phyloP scores from a whole-genome alignment of 345 rosid species.

The Angophora floribunda region DNA sequence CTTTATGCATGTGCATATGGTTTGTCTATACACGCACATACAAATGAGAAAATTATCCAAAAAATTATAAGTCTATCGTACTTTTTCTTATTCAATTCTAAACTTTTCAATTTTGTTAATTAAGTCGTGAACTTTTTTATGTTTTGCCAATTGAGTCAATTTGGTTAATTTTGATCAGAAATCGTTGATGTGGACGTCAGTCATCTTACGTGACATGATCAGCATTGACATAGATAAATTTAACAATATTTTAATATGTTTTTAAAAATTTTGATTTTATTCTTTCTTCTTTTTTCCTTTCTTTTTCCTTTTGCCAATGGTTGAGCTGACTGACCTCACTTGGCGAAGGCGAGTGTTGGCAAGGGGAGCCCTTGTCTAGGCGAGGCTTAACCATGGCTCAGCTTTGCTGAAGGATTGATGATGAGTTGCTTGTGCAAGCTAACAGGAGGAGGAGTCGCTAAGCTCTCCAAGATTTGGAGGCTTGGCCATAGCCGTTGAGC shows the following conservation, averaged over 20 bases:
- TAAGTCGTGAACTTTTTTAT: not conserved
- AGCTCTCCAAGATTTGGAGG: not conserved
- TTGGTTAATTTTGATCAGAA: no score
- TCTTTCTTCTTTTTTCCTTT: not conserved
- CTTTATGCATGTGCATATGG: not conserved
- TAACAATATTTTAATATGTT: no score
- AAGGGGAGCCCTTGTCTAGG: not conserved
- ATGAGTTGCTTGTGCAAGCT: not conserved
- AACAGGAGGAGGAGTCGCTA: not conserved
- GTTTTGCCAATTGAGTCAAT: not conserved
- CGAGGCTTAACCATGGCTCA: not conserved
- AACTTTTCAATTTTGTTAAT: not conserved
- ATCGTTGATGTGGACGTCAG: not conserved
- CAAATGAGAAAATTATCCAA: not conserved
- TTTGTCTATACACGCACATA: not conserved
- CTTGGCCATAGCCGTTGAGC: not conserved
- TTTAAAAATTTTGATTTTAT: no score
- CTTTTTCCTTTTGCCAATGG: not conserved
- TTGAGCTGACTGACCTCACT: no score
- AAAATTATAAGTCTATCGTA: no score
- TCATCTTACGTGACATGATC: accelerated
- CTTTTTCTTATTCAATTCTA: not conserved
- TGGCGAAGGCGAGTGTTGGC: no score
- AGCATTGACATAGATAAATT: no score
- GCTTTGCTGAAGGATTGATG: not conserved